Percentiles rank a stretch among this genome's conserved stretches.
phyloP scores from a whole-genome alignment of 129 eudicot genomes.

The Pseudognaphalium luteoalbum region DNA sequence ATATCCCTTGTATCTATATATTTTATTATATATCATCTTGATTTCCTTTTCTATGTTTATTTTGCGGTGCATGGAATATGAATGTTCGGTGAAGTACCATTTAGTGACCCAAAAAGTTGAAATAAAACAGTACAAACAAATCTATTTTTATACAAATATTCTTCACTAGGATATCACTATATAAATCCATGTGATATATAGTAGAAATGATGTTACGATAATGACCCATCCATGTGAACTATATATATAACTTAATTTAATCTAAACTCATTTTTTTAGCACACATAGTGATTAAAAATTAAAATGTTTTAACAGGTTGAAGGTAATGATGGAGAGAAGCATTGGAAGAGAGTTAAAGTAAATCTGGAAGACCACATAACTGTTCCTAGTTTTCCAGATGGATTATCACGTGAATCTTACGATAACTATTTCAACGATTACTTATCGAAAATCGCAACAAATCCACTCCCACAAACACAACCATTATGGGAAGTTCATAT shows the following conservation, averaged over 20 bases:
- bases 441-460: slow-evolving; percentile 46
- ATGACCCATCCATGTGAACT: background rate
- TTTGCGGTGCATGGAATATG: background rate
- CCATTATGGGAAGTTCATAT: slow-evolving; percentile 65
- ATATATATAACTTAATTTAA: background rate
- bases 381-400: slow-evolving; percentile 47
- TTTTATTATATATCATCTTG: background rate
- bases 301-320: slow-evolving; percentile 30
- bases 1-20: background rate
- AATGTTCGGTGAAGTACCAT: slow-evolving; percentile 13
- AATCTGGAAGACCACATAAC: slow-evolving; percentile 48
- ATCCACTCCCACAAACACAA: slow-evolving; percentile 42
- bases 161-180: background rate
- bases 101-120: background rate
- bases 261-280: background rate
- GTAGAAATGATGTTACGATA: slow-evolving; percentile 4
- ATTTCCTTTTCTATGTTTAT: slow-evolving; percentile 12
- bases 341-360: slow-evolving; percentile 63
- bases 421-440: slow-evolving; percentile 44
- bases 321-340: slow-evolving; percentile 46
- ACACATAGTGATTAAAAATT: no score
- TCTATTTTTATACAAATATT: background rate
- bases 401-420: slow-evolving; percentile 34
- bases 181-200: background rate
- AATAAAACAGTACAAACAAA: background rate